Base-by-base conservation (phyloP, 2,329 filamentous ascomycete species). In the Myriangium duriaei region DNA sequence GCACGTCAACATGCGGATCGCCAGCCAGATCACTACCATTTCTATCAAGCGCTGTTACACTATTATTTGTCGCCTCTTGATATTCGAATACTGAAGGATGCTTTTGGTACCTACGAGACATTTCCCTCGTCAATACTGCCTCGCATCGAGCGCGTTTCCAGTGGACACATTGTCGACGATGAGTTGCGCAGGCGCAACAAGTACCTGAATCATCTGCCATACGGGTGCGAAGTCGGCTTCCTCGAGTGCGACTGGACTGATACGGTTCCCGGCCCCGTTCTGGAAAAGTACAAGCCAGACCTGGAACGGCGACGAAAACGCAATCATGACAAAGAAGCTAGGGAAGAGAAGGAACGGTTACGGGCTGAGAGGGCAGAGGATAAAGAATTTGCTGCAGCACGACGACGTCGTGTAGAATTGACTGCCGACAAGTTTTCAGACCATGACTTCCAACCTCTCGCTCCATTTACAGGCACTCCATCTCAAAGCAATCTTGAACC, bases 191-290 rank as follows among this genome's bases (percentile, higher is more conserved):
- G 81, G 54, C 74, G 85, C 19, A 78, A 83, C 39, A 93, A 91
- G 55, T 95, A 94, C 47, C 70, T 95, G 3, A 75, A 76, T 1
- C 87, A 95, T 57, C 68, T 95, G 4, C 87, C 87, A 0, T 77
- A 81, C 35, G 87, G 87, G n/a, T 94, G 86, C 55, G 80, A 93
- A 47, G 82, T 95, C 30, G 85, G 72, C 47, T 94, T 94, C 51
- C 60, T 95, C 1, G 87, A 95, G 60, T 95, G 87, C 53, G 86
- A 95, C 56, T 95, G 87, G 87, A 86, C 83, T 3, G 86, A 93
- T 47, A 82, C 91, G 26, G 82, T 95, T 4, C 71, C 76, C 3
- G 68, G 76, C 1, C 79, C 83, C 35, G 71, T 83, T 3, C 65
- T 95, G n/a, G 76, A 76, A 28, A 69, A 71, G 1, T 95, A 94